These are phyloP conservation scores for Sordariomycetes sp. DNA, from an alignment of 2,329 filamentous ascomycete genomes.

Conservation along the genomic window DNA sequence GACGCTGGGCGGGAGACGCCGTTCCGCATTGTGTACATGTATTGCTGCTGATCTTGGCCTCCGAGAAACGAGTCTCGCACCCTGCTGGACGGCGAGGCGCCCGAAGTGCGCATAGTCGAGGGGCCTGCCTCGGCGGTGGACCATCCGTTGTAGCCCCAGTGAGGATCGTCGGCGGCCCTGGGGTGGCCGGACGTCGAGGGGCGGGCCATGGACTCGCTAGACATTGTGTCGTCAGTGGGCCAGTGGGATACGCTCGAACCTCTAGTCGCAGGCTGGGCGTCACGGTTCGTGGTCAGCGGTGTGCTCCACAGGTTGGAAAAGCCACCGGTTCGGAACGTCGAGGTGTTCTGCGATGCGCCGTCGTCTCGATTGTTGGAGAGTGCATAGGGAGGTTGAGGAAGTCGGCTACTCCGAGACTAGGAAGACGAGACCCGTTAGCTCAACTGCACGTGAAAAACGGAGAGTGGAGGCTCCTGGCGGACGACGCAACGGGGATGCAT, in stretches of 20 bases:
- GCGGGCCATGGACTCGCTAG: background rate
- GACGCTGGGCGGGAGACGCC: background rate
- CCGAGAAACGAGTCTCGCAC: background rate
- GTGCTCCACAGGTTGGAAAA: background rate
- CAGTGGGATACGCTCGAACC: background rate
- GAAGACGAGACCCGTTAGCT: background rate
- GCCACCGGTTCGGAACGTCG: background rate
- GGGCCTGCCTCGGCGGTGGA: background rate
- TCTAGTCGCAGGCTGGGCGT: background rate
- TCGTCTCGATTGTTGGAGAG: background rate
- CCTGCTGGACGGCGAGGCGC: background rate
- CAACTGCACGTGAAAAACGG: background rate
- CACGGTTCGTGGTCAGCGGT: background rate
- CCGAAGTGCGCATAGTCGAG: background rate
- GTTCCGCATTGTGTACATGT: background rate
- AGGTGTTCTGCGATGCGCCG: background rate
- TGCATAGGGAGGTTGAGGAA: background rate
- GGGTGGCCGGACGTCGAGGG: background rate
- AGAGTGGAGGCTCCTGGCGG: background rate
- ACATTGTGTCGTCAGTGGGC: background rate
- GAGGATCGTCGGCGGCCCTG: background rate
- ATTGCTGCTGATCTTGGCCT: background rate
- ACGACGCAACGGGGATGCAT: background rate
- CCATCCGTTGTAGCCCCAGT: background rate
- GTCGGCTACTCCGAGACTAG: background rate